Evolutionary conservation across 2,329 filamentous ascomycete genomes (phyloP), one percentile per base, ranked within the genome.

Genomic region (Aureobasidium vineae): DNA sequence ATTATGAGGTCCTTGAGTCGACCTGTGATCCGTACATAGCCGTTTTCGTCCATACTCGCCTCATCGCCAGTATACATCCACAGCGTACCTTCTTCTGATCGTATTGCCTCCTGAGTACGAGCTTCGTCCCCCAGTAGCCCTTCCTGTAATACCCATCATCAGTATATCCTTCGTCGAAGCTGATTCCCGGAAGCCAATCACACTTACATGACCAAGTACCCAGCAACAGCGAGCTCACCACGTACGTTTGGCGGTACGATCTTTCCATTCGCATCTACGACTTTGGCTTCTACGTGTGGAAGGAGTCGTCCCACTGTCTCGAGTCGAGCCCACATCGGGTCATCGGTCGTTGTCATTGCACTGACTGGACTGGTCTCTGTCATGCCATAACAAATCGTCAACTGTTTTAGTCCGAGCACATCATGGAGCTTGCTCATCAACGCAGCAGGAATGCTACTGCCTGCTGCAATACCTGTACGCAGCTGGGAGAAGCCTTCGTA

Each of bases 61-160:
- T 98, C 94, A 73, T 99, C 95, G 23, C 95, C 95, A 0, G 90
- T 96, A 77, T 88, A 83, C 90, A 98, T 95, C 94, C 94, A 98
- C 21, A 89, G 74, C 53, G 83, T 85, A 6, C 83, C 82, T 38
- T 82, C 84, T 11, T 83, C 84, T 1, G 79, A 75, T 23, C 88
- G 81, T 73, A 89, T 82, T 5, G 89, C 91, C 73, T 91, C 89
- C 0, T 80, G 80, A 0, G 93, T 97, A 69, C 82, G 83, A 28
- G 76, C 83, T 13, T 84, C 81, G 73, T 96, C 92, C n/a, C 85
- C 86, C 88, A 98, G 78, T 99, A 98, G 47, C 89, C 91, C 76
- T 91, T 87, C 49, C 45, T 49, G 13, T 7, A 28, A 8, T 3
- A 23, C 1, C 45, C 23, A 49, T 21, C 15, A 19, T 49, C 23